Conservation (phyloP, 1,284 basidiomycete species). For the Agroathelia rolfsii region DNA sequence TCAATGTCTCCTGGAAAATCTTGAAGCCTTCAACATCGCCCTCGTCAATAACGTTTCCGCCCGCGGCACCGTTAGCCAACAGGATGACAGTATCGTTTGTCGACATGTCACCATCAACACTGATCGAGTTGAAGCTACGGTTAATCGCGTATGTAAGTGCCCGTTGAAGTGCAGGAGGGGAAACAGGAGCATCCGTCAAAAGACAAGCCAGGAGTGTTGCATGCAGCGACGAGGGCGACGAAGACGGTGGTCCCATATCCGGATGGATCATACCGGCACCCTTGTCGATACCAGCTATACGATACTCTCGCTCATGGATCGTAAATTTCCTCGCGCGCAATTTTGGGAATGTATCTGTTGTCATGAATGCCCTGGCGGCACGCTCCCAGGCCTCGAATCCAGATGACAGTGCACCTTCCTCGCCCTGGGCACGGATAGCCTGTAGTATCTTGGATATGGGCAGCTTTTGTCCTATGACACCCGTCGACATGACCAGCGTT, state of each 20-base stretch:
- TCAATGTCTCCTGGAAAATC: slow-evolving; percentile 75
- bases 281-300: slow-evolving; percentile 94
- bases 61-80: slow-evolving; percentile 86
- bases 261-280: slow-evolving; percentile 99
- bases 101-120: slow-evolving; percentile 96
- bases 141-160: slow-evolving; percentile 90
- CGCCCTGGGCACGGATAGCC: slow-evolving; percentile 45
- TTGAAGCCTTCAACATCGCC: slow-evolving; percentile 54
- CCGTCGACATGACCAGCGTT: slow-evolving; percentile 93
- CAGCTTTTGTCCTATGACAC: slow-evolving; percentile 91
- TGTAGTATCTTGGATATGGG: slow-evolving; percentile 77
- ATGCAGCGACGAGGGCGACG: too few species aligned
- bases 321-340: slow-evolving; percentile 75
- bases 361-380: slow-evolving; percentile 92
- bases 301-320: slow-evolving; percentile 58
- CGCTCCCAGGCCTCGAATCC: slow-evolving; percentile 76
- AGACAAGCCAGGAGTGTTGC: slow-evolving; percentile 91
- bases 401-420: slow-evolving; percentile 36
- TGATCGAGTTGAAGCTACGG: slow-evolving; percentile 93
- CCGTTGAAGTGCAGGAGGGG: slow-evolving; percentile 72
- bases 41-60: slow-evolving; percentile 60
- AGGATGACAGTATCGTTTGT: slow-evolving; percentile 94
- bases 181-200: slow-evolving; percentile 85
- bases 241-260: slow-evolving; percentile 69
- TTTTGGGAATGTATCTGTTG: slow-evolving; percentile 99